Conservation (phyloP, 2,329 filamentous ascomycete species). For the Clonostachys solani region DNA sequence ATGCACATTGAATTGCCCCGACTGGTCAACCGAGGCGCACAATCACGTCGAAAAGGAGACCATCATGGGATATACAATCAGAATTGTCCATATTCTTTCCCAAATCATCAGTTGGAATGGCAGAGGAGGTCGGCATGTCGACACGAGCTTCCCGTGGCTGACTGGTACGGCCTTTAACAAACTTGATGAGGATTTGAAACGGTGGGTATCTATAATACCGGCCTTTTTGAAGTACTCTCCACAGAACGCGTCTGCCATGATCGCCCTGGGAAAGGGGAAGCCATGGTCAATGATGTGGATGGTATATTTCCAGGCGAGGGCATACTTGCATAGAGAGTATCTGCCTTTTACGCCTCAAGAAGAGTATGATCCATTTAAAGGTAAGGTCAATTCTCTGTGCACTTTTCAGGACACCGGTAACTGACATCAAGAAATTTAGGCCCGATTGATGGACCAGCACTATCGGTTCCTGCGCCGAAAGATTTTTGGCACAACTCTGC, state of each 20-base stretch:
- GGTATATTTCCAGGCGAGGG: not conserved
- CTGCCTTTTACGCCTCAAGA: not conserved
- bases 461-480: not conserved
- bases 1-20: not conserved
- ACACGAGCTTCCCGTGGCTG: not conserved
- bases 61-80: not conserved
- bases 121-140: not conserved
- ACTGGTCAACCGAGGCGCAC: not conserved
- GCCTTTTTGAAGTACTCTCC: not conserved
- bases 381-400: not conserved
- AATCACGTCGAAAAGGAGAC: not conserved
- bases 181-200: not conserved
- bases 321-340: slow-evolving; percentile 1
- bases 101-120: slow-evolving; percentile 1
- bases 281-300: not conserved
- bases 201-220: not conserved
- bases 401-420: not conserved
- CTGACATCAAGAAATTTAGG: not conserved
- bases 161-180: not conserved
- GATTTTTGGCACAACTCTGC: not conserved
- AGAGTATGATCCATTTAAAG: not conserved
- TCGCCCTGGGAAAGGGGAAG: not conserved
- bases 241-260: not conserved
- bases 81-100: not conserved
- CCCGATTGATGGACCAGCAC: not conserved